Conservation (phyloP, 352 stramenopile species). For the Pythium oligandrum region DNA sequence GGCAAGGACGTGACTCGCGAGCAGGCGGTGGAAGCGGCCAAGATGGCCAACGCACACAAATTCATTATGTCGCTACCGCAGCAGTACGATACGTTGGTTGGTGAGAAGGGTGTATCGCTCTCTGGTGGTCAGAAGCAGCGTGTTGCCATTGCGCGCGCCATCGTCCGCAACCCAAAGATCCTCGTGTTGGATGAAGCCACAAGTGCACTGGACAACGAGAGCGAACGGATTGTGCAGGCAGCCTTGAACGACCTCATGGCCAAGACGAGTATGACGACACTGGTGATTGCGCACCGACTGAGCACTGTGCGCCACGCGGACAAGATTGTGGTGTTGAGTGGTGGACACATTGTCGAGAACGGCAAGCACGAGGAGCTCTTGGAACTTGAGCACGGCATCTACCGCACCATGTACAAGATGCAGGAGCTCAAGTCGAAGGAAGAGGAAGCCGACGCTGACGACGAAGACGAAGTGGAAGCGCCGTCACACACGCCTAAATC, state of each 20-base stretch:
- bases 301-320: too few relatives aligned
- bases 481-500: too few relatives aligned
- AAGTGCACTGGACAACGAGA: too few relatives aligned
- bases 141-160: too few relatives aligned
- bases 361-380: constrained; percentile 25
- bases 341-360: constrained; percentile 25
- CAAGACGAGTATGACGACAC: too few relatives aligned
- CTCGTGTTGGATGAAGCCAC: too few relatives aligned
- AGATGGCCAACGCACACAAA: too few relatives aligned
- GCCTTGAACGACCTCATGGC: constrained; percentile 25
- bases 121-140: too few relatives aligned
- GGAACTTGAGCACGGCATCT: constrained; percentile 51
- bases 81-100: constrained; percentile 53
- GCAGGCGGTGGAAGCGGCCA: constrained; percentile 83
- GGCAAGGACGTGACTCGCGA: constrained; percentile 46
- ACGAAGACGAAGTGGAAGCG: constrained; percentile 86
- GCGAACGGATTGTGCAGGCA: too few relatives aligned
- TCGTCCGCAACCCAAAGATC: too few relatives aligned
- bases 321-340: constrained; percentile 19
- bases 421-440: constrained; percentile 8
- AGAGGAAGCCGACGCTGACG: constrained; percentile 40
- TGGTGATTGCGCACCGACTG: too few relatives aligned
- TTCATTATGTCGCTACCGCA: too few relatives aligned
- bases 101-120: constrained; percentile 45
- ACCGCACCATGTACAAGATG: constrained; percentile 80